phyloP scores from a whole-genome alignment of 163 green algal species.

The Scenedesmus sp. region DNA sequence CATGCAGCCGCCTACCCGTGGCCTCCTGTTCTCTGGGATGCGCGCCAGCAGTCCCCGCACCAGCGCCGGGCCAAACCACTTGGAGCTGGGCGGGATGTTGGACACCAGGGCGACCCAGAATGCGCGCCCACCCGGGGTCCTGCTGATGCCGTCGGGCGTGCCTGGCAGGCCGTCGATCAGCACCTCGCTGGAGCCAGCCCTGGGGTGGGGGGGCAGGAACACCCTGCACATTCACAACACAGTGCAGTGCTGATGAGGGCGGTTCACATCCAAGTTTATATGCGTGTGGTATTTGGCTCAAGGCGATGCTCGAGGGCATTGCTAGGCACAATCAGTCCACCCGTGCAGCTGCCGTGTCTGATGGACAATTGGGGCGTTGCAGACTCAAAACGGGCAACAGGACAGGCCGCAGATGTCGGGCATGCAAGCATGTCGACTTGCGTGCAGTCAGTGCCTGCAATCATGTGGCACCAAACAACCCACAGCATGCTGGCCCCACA shows the following conservation, averaged over 20 bases:
- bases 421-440: not conserved
- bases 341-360: no score
- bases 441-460: not conserved
- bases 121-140: constrained; percentile 52
- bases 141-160: constrained; percentile 71
- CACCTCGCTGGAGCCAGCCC: constrained; percentile 65
- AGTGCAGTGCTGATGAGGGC: not conserved
- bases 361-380: no score
- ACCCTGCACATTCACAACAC: not conserved
- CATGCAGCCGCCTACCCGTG: not conserved
- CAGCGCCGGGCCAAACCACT: constrained; percentile 44
- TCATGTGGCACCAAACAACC: not conserved
- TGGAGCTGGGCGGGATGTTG: constrained; percentile 34
- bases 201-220: constrained; percentile 12
- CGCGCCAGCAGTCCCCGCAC: constrained; percentile 28
- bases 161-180: constrained; percentile 71
- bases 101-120: constrained; percentile 68
- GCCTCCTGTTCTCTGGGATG: constrained; percentile 45
- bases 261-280: no score
- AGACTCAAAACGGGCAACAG: no score
- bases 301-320: no score
- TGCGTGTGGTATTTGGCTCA: no score
- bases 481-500: not conserved
- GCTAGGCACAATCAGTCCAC: no score
- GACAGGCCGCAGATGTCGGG: no score